A percentile compares a stretch with the other conserved stretches of the same genome.
Conservation (phyloP, 1,284 basidiomycete species). For the Somion occarium region DNA sequence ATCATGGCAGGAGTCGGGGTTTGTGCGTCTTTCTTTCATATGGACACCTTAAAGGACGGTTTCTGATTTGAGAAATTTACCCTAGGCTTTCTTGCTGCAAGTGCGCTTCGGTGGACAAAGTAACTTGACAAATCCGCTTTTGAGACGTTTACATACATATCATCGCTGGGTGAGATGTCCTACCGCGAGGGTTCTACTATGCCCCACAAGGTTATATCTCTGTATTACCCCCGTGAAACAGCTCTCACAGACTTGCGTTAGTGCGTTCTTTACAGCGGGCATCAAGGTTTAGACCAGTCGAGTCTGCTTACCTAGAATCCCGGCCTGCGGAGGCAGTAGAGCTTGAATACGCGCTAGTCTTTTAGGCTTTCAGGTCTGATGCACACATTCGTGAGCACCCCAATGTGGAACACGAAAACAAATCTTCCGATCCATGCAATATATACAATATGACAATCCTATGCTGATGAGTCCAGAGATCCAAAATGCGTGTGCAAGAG, state of each 20-base stretch:
- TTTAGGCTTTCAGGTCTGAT: too few species aligned
- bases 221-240: background rate
- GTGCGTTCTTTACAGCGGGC: background rate
- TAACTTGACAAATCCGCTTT: too few species aligned
- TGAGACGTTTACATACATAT: too few species aligned
- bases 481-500: background rate
- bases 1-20: slow-evolving; percentile 33
- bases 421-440: background rate
- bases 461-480: background rate
- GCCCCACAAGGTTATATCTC: background rate
- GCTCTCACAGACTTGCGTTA: background rate
- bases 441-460: background rate
- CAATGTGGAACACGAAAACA: background rate
- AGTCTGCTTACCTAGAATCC: background rate
- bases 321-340: background rate
- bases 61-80: background rate
- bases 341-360: too few species aligned
- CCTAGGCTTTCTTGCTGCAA: slow-evolving; percentile 24
- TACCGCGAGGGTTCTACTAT: background rate
- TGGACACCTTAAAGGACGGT: background rate
- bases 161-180: too few species aligned
- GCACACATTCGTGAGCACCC: background rate
- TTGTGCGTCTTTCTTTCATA: slow-evolving; percentile 18
- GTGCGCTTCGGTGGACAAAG: slow-evolving; percentile 24
- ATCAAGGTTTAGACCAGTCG: background rate